phyloP scores from a whole-genome alignment of 352 stramenopile genomes.

The Globisporangium emineosum region DNA sequence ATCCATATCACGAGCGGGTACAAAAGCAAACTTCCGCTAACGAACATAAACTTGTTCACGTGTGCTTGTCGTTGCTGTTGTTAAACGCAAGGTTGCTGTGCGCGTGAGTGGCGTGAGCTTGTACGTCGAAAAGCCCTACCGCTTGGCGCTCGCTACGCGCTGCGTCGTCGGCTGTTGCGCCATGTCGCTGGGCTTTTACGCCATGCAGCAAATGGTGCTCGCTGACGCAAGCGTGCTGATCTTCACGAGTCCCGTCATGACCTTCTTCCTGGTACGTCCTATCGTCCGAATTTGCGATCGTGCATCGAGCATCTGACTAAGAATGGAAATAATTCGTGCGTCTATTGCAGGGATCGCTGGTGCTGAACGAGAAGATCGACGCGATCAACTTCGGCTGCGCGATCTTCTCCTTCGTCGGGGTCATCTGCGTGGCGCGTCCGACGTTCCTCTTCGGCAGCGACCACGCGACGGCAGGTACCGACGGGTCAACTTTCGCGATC shows the following conservation, averaged over 20 bases:
- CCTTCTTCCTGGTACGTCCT: conserved; percentile 44
- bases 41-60: neutral
- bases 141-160: conserved; percentile 32
- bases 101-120: conserved; percentile 22
- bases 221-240: conserved; percentile 64
- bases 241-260: conserved; percentile 64
- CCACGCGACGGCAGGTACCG: conserved; percentile 9
- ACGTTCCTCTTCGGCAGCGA: conserved; percentile 29
- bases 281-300: too few species aligned
- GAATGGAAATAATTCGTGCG: too few species aligned
- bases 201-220: conserved; percentile 53
- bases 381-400: conserved; percentile 27
- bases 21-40: neutral
- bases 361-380: conserved; percentile 36
- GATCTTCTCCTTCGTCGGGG: conserved; percentile 34
- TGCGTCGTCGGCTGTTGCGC: conserved; percentile 41
- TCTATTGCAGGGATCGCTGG: conserved; percentile 26
- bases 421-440: conserved; percentile 33
- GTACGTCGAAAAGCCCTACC: conserved; percentile 36
- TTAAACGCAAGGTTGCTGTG: conserved; percentile 35
- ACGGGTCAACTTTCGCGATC: conserved; percentile 27
- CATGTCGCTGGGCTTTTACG: conserved; percentile 49
- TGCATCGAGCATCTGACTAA: too few species aligned
- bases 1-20: neutral
- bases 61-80: neutral